phyloP scores from a whole-genome alignment of 345 rosid species.

The Rhizophora mangle region DNA sequence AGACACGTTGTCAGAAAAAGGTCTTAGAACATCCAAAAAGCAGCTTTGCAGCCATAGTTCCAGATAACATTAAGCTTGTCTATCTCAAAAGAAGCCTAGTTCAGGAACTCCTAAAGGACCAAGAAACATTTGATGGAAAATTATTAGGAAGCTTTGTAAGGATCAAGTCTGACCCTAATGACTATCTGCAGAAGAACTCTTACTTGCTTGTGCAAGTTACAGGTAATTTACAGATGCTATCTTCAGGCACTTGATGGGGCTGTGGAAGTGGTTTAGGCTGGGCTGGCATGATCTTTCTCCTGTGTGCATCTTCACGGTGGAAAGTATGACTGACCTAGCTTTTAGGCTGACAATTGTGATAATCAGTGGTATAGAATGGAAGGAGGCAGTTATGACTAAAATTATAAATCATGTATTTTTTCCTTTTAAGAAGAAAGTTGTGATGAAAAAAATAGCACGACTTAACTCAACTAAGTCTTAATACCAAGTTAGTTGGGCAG shows the following conservation, averaged over 20 bases:
- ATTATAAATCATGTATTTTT: too few species aligned
- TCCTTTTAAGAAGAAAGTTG: too few species aligned
- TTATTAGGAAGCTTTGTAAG: constrained; percentile 67
- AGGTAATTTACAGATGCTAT: constrained; percentile 38
- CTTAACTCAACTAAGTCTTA: too few species aligned
- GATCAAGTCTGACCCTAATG: constrained; percentile 68
- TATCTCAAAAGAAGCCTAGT: constrained; percentile 73
- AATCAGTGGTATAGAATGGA: too few species aligned
- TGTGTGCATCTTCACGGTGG: too few species aligned
- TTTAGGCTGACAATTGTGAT: too few species aligned
- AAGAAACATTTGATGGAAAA: constrained; percentile 48
- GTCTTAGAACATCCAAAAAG: constrained; percentile 39
- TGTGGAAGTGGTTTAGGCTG: too few species aligned
- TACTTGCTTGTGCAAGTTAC: constrained; percentile 67
- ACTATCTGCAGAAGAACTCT: constrained; percentile 61
- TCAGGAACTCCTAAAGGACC: constrained; percentile 45
- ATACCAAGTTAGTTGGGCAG: too few species aligned
- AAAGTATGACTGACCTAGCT: too few species aligned
- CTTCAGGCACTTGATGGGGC: neutral
- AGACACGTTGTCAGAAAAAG: constrained; percentile 24
- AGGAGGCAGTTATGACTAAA: too few species aligned
- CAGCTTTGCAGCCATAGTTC: constrained; percentile 57
- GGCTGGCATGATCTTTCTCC: too few species aligned
- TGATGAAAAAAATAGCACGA: too few species aligned
- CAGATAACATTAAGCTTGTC: constrained; percentile 61